Evolutionary conservation across 2,329 filamentous ascomycete species (phyloP).

Genomic region (Talaromyces sp.): DNA sequence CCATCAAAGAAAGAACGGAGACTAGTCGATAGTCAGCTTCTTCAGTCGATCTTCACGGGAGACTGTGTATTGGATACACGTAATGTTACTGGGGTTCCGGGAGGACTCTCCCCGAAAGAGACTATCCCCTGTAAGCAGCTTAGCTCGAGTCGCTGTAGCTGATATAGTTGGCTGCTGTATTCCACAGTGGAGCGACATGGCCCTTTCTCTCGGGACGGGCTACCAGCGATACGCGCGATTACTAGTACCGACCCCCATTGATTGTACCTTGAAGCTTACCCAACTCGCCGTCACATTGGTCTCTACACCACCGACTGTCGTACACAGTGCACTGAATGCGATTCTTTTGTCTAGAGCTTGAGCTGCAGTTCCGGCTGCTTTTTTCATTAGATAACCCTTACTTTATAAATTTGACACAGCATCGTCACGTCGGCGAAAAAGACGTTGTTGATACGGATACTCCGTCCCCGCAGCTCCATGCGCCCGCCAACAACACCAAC

Average conservation of each 20-base stretch:
- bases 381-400: not conserved
- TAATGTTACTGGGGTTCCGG: not conserved
- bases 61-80: not conserved
- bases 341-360: not conserved
- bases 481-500: not conserved
- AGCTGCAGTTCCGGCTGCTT: not conserved
- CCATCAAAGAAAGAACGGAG: not conserved
- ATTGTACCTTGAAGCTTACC: not conserved
- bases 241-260: not conserved
- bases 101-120: not conserved
- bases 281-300: not conserved
- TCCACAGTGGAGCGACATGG: constrained; percentile 4
- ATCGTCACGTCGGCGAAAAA: not conserved
- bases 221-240: constrained; percentile 6
- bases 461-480: constrained; percentile 2
- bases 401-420: not conserved
- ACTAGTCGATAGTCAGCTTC: not conserved
- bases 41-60: not conserved
- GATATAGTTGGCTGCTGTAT: not conserved
- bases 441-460: not conserved
- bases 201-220: constrained; percentile 16
- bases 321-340: not conserved
- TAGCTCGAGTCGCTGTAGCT: rapidly evolving
- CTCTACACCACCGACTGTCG: no score
- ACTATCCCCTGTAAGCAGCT: not conserved